Conservation (phyloP, 306 rosid species). For the Gastrolobium bilobum region DNA sequence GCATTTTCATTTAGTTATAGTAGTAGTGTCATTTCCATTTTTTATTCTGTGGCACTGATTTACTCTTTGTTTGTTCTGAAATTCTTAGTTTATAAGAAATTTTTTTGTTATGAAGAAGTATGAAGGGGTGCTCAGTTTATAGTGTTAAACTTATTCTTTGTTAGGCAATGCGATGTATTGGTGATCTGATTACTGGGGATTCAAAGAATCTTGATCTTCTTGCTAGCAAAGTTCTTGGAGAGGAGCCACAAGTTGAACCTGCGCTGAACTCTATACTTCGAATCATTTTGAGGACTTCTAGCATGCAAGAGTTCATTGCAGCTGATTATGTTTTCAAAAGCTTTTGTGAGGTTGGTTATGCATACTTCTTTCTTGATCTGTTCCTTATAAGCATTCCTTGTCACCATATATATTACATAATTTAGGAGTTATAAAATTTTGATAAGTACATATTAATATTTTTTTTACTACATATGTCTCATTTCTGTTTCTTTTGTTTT, state of each 20-base stretch:
- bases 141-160: conserved; percentile 32
- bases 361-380: conserved; percentile 17
- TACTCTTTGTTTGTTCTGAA: conserved; percentile 33
- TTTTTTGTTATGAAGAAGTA: conserved; percentile 3
- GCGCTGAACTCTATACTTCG: conserved; percentile 88
- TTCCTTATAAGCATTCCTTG: conserved; percentile 30
- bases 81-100: conserved; percentile 17
- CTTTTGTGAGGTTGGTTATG: conserved; percentile 88
- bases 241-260: conserved; percentile 81
- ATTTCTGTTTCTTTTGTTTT: conserved; percentile 18
- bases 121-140: conserved; percentile 36
- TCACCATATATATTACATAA: conserved; percentile 29
- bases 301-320: conserved; percentile 84
- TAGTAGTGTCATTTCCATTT: conserved; percentile 27
- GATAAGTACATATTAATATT: conserved; percentile 15
- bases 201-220: conserved; percentile 78
- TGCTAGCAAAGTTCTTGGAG: conserved; percentile 88
- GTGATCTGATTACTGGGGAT: conserved; percentile 85
- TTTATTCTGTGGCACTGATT: neutral
- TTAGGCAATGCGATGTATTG: conserved; percentile 85
- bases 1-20: conserved; percentile 12
- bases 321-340: conserved; percentile 87
- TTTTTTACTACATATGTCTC: conserved; percentile 36
- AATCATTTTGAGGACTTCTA: conserved; percentile 86
- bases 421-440: conserved; percentile 5